Evolutionary conservation across 176 grass and related monocot genomes (phyloP).

Genomic region (Triticum urartu): DNA sequence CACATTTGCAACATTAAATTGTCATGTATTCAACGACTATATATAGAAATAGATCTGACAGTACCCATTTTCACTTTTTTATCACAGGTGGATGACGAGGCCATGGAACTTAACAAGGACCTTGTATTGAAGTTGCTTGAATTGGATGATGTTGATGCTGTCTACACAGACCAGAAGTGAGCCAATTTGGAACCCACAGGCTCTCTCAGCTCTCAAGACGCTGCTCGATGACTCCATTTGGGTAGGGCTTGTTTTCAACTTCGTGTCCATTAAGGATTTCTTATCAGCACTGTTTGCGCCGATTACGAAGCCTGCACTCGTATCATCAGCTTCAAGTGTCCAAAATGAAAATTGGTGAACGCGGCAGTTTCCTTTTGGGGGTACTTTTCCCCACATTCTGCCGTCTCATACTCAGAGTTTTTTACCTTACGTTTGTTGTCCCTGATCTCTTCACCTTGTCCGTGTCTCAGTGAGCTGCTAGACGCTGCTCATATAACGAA

Average conservation of each 20-base stretch:
- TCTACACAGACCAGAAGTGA: slow-evolving; percentile 91
- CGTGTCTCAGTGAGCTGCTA: not conserved
- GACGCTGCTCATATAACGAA: not conserved
- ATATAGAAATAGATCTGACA: not conserved
- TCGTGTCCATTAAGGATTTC: not conserved
- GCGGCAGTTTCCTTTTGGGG: not conserved
- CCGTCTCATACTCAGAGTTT: not conserved
- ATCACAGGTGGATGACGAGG: slow-evolving; percentile 77
- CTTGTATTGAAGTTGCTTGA: slow-evolving; percentile 85
- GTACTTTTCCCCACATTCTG: not conserved
- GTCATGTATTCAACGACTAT: not conserved
- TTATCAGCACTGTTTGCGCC: not conserved
- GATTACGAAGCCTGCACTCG: not conserved
- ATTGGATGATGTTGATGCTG: slow-evolving; percentile 93
- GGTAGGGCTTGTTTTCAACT: not conserved
- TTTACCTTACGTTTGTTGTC: not conserved
- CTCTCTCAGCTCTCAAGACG: not conserved
- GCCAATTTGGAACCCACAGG: not conserved
- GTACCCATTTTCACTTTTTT: not conserved
- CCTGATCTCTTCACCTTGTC: not conserved
- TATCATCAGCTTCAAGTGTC: not conserved
- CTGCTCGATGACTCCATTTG: not conserved
- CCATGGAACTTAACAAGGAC: slow-evolving; percentile 92
- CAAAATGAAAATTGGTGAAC: not conserved
- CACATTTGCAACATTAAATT: not conserved